Conservation (phyloP, 768 basidiomycete genomes). For the Lentinula detonsa region DNA sequence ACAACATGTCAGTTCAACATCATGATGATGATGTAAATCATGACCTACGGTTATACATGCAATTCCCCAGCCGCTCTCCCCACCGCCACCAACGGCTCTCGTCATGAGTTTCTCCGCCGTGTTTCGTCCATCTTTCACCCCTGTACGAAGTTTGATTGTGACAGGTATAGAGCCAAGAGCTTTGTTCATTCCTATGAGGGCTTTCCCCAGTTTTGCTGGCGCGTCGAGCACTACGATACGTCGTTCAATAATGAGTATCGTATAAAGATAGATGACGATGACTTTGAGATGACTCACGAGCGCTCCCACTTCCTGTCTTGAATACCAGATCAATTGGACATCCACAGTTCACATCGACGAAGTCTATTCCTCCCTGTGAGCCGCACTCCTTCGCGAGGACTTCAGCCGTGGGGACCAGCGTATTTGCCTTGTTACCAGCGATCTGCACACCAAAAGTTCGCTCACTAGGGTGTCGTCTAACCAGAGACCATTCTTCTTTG, state of each 20-base stretch:
- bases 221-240: constrained; percentile 67
- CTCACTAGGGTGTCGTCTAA: constrained; percentile 85
- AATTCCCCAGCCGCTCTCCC: constrained; percentile 42
- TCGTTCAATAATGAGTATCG: not conserved
- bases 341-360: constrained; percentile 93
- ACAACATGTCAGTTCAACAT: too few species aligned
- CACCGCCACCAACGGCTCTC: constrained; percentile 43
- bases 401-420: constrained; percentile 79
- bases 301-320: constrained; percentile 84
- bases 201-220: constrained; percentile 77
- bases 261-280: not conserved
- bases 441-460: constrained; percentile 86
- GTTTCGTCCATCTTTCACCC: constrained; percentile 85
- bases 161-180: constrained; percentile 89
- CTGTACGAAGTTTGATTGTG: constrained; percentile 88
- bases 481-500: constrained; percentile 92
- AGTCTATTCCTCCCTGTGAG: constrained; percentile 55
- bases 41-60: constrained; percentile 35
- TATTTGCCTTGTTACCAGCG: constrained; percentile 80
- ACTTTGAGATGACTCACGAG: constrained; percentile 51
- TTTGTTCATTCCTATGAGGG: constrained; percentile 85
- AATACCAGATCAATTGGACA: constrained; percentile 98
- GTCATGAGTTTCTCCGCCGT: constrained; percentile 88
- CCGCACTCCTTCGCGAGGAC: constrained; percentile 65
- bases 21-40: not conserved